Base-by-base conservation (phyloP, 371 early-diverging fungal genomes). In the Mucor sp. region DNA sequence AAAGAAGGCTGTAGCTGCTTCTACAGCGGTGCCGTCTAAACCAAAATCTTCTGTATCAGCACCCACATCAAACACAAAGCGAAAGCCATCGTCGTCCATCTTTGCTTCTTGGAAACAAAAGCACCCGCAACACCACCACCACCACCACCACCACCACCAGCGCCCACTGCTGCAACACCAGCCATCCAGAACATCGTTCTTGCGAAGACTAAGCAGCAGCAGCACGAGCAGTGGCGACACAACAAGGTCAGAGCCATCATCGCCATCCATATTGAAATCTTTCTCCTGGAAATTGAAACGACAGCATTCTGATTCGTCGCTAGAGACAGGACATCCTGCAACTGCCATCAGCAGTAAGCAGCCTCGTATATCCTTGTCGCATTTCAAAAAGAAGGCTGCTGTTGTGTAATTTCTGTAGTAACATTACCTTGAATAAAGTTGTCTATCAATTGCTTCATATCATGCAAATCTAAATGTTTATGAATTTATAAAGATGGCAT, bases 211-310 rank as follows among this genome's bases (percentile, higher is more conserved):
- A 17, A 62, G 62, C 15, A 61, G 60, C 41, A 33, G 47, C n/a
- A 44, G 32, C 19, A 33, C 25, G 37, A 53, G 25, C 25, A 60
- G 56, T 61, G 33, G 59, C 47, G 48, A 35, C 60, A 59, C 35
- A 21, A 53, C 28, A 44, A 44, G 27, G 21, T 33, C 47, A 28
- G 53, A 30, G 37, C 39, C 50, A 5, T 63, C 63, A 63, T 53
- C 63, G 9, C 56, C 56, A 23, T 64, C 64, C 32, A 56, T 64
- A 30, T 32, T 64, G 39, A 64, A 64, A 43, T 43, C 64, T 4
- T 56, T 64, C 33, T 43, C 64, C 32, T 44, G 41, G 41, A 64
- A 64, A 64, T 30, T 57, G 15, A 64, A 64, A 32, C 37, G 58
- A 21, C 64, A 56, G 19, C 32, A 27, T n/a, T 56, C 32, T 28